Evolutionary conservation across 257 asterid genomes (phyloP), one percentile per base, ranked within the genome.

Genomic region (Capsicum chinense): DNA sequence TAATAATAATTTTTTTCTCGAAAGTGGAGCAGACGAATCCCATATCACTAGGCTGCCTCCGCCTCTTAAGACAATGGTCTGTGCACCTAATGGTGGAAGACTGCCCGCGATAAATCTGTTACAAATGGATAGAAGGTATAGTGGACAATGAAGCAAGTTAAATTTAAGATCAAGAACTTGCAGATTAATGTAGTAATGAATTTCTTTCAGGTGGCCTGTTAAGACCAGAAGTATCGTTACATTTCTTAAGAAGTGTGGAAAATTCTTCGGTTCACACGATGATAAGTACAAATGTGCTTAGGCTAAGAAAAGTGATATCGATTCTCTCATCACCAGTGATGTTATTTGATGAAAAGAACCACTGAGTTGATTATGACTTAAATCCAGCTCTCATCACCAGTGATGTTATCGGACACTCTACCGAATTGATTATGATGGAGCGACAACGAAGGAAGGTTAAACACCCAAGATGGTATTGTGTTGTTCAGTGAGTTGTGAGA

Each of bases 341-440:
- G 64, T 59, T 59, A 59, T 59, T 59, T 1, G 64, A 17, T 59
- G 64, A 17, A 17, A 59, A 0, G 64, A 15, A 52, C 39, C 14
- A 68, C 6, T 17, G 64, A 58, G 11, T 21, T 6, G 66, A n/a
- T 64, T 64, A 64, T 64, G 0, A 14, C 47, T 64, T 66, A 66
- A 66, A 66, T 0, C 0, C 10, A 33, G 4, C 1, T 4, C 0
- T n/a, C n/a, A n/a, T n/a, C n/a, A n/a, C n/a, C n/a, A n/a, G n/a
- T n/a, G n/a, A n/a, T n/a, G n/a, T n/a, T n/a, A n/a, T 26, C 33
- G 33, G 33, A 26, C 33, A 26, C 33, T 26, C 33, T 26, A 26
- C 33, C 33, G 33, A 26, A 26, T 26, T 26, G 44, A 39, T 39
- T 39, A 39, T 39, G 44, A 39, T 39, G 4, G 44, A 39, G 44